Base-by-base conservation (phyloP, 140 eudicot species). In the Cichorium intybus region DNA sequence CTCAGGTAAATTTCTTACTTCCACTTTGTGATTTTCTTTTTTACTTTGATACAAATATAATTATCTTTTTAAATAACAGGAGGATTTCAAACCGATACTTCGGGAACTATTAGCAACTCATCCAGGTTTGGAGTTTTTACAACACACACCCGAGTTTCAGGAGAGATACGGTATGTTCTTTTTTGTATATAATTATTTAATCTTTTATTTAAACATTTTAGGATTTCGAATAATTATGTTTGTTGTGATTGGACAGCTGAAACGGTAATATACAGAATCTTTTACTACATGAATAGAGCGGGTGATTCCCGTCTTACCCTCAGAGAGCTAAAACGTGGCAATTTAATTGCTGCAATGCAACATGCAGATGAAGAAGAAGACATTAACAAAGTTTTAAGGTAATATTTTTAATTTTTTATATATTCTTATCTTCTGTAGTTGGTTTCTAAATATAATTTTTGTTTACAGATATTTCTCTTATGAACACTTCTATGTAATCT, bases 361-460 rank as follows among this genome's bases (percentile, higher is more conserved):
- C 95, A 93, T 75, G 97, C 95, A 46, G 99, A 93, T 79, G 99
- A 88, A 76, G 99, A 93, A 80, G 99, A 93, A 74, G 99, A 93
- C 80, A 93, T 93, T 16, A 93, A 93, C 82, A 88, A 93, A 84
- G 97, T 93, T 53, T 51, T 93, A 64, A 81, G 95, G 99, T 93
- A 77, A 75, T 56, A 58, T 14, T 10, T 1, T 29, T 29, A 31
- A 15, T 22, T 9, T 21, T 71, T 24, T 11, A 10, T 50, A 20
- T 50, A 34, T 33, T 28, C 6, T 10, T n/a, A 45, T 45, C 33
- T 24, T 12, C 12, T 10, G 6, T 27, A 23, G 12, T 15, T 24
- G 20, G 1, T 59, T 21, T 56, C 10, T 21, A 34, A 34, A 66
- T 21, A 16, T 49, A 27, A 11, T 41, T 59, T 76, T 72, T 51